Evolutionary conservation across 441 rosid genomes (phyloP), one percentile per base, ranked within the genome.

Genomic region (Iberis amara): DNA sequence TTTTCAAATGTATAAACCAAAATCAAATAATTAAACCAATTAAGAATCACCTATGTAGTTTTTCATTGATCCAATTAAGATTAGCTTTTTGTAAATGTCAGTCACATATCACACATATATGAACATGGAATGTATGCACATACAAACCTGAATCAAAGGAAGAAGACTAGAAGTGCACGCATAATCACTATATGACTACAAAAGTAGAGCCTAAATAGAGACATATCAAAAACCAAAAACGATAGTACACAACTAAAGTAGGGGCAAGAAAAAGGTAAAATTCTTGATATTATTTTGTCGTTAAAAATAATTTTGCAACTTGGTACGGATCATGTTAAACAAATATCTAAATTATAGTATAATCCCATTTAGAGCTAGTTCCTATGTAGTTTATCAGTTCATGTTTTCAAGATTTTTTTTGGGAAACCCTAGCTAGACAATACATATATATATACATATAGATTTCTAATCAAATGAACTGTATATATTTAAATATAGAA

Each of bases 401-500:
- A 57, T 8, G 39, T 11, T 57, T 52, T 57, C 59, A 39, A 65
- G 43, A 65, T 12, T 3, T 2, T 3, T 28, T 64, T 43, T n/a
- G n/a, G 53, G 63, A 64, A 64, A 50, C 68, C 68, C 63, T 64
- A 64, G 57, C 21, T 39, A 55, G 30, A 62, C 54, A 26, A 55
- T 4, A 24, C 7, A 30, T 9, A 56, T 6, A 27, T 5, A 62
- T 8, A 47, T 0, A 23, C 26, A 24, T 35, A 24, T 8, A 46
- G 6, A 57, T 44, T 28, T 51, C 23, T 64, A 37, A 64, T 5
- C 18, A 32, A 37, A 44, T 15, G 1, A 40, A 33, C 13, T n/a
- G n/a, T n/a, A n/a, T 11, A 11, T 24, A 13, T 11, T 53, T 8
- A n/a, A 11, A 38, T 7, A 45, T 8, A 62, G 6, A 60, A 23